A percentile compares a stretch with the other conserved stretches of the same genome.
phyloP scores from a whole-genome alignment of 129 eudicot species.

The Ambrosia trifida region DNA sequence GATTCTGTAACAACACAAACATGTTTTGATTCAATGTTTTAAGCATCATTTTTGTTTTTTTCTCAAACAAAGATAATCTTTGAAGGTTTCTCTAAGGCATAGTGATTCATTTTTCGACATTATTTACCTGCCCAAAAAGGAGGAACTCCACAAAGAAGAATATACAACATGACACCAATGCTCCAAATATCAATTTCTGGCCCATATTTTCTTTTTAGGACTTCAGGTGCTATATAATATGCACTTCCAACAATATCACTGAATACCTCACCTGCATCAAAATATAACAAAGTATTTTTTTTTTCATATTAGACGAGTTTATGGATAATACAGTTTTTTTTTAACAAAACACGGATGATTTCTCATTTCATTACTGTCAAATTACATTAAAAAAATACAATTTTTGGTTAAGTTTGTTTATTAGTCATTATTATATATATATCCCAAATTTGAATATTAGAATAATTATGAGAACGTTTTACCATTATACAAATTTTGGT shows the following conservation, averaged over 20 bases:
- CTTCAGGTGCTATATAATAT: slow-evolving; percentile 85
- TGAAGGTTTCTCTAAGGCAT: background rate
- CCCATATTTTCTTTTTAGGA: slow-evolving; percentile 83
- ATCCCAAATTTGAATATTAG: too few relatives aligned
- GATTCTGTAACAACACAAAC: slow-evolving; percentile 49
- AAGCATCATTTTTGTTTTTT: background rate
- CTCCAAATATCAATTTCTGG: slow-evolving; percentile 96
- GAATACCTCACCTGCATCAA: slow-evolving; percentile 57
- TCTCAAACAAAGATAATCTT: background rate
- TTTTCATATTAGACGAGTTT: background rate
- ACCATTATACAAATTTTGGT: too few relatives aligned
- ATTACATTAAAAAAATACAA: too few relatives aligned
- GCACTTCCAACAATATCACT: slow-evolving; percentile 86
- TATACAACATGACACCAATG: slow-evolving; percentile 80
- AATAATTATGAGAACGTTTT: too few relatives aligned
- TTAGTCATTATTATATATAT: too few relatives aligned
- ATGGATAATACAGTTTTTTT: too few relatives aligned
- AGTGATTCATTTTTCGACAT: background rate
- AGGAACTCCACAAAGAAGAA: slow-evolving; percentile 84
- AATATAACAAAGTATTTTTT: background rate
- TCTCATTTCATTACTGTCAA: too few relatives aligned
- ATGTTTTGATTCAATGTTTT: background rate
- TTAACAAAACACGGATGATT: too few relatives aligned
- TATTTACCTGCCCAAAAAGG: slow-evolving; percentile 87
- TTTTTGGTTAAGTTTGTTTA: too few relatives aligned